Conservation (phyloP, 352 stramenopile genomes). For the Pythium myriotylum region DNA sequence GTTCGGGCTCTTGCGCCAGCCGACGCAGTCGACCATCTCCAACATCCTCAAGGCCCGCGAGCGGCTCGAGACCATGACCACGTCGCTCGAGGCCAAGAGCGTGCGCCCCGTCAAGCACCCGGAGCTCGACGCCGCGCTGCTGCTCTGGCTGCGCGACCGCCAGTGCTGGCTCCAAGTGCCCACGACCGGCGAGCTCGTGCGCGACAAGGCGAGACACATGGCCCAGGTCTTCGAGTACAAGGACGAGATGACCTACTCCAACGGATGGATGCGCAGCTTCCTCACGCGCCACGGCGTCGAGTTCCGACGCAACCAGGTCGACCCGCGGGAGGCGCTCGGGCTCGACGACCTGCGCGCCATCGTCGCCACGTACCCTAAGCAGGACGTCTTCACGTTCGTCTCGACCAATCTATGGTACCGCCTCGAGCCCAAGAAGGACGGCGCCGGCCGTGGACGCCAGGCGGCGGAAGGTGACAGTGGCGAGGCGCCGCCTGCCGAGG, state of each 20-base stretch:
- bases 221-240: slow-evolving; percentile 42
- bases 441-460: not conserved
- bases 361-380: slow-evolving; percentile 14
- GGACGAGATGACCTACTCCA: slow-evolving; percentile 54
- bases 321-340: slow-evolving; percentile 6
- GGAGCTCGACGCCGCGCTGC: slow-evolving; percentile 48
- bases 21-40: slow-evolving; percentile 70
- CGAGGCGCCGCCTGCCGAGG: not conserved
- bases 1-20: slow-evolving; percentile 47
- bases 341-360: slow-evolving; percentile 4
- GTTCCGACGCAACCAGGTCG: slow-evolving; percentile 31
- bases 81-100: slow-evolving; percentile 46
- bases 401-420: slow-evolving; percentile 26
- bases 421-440: slow-evolving; percentile 18
- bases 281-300: slow-evolving; percentile 57
- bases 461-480: too few relatives aligned
- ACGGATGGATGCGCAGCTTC: slow-evolving; percentile 65
- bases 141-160: slow-evolving; percentile 46
- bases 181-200: slow-evolving; percentile 40
- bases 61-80: slow-evolving; percentile 43
- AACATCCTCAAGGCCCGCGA: slow-evolving; percentile 56
- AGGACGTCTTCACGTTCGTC: slow-evolving; percentile 29
- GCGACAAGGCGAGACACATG: slow-evolving; percentile 36
- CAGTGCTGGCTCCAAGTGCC: slow-evolving; percentile 29
- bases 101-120: slow-evolving; percentile 51